Base-by-base conservation (phyloP, 441 rosid species). In the Pelargonium cotyledonis region DNA sequence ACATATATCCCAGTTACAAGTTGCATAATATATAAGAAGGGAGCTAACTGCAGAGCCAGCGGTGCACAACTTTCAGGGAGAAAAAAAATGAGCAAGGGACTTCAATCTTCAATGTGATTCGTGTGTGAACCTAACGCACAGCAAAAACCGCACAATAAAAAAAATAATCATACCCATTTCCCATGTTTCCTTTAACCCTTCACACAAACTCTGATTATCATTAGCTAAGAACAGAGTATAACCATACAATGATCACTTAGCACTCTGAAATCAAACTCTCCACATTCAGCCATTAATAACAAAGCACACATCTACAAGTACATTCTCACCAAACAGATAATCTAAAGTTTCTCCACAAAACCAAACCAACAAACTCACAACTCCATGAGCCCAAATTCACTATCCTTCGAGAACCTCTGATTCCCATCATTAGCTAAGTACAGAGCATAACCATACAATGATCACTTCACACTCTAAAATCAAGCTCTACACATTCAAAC, bases 341-440 rank as follows among this genome's bases (percentile, higher is more conserved):
- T 26, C 41, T 31, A 26, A 62, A 62, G 31, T n/a, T 26, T 29
- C 41, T 40, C 44, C 44, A 40, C 8, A 40, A 8, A 75, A 81
- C 67, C 61, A 51, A 70, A 26, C 31, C 1, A 26, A 26, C n/a
- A 26, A 26, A 26, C 31, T 26, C 31, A 26, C 31, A 26, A 26
- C 2, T 2, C 1, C 31, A 26, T 26, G 31, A 26, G n/a, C n/a
- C n/a, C n/a, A n/a, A n/a, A n/a, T n/a, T n/a, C n/a, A n/a, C n/a
- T n/a, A n/a, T n/a, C n/a, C n/a, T n/a, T n/a, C n/a, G n/a, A n/a
- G n/a, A n/a, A n/a, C n/a, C n/a, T n/a, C n/a, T n/a, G n/a, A n/a
- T n/a, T 26, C 2, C 31, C 31, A 26, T 26, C 31, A 26, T 26
- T 26, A 26, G 31, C 31, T 26, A 26, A 26, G 31, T 1, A 26